These are phyloP conservation scores for Plicaturopsis crispa DNA, from an alignment of 768 basidiomycete species.

Conservation along the genomic window DNA sequence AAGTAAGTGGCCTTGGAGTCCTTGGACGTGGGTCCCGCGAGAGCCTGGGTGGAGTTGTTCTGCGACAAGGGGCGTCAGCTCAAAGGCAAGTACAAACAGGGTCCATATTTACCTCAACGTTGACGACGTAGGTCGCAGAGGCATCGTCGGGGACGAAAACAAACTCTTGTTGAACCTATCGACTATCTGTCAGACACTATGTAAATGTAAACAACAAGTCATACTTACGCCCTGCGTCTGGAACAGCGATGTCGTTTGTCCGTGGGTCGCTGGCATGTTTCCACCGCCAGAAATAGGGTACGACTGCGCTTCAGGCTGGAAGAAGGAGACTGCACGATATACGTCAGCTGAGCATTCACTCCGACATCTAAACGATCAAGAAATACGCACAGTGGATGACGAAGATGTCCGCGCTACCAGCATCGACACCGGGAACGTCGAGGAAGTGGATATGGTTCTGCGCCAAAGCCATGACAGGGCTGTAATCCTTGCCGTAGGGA, in stretches of 20 bases:
- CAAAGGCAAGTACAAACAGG: no score
- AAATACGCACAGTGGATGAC: constrained; percentile 77
- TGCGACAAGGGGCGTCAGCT: no score
- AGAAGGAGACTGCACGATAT: constrained; percentile 51
- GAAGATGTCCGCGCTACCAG: constrained; percentile 71
- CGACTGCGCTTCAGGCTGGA: constrained; percentile 63
- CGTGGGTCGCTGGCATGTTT: constrained; percentile 60
- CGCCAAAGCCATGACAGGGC: constrained; percentile 73
- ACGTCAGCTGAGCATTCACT: not conserved
- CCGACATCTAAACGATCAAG: not conserved
- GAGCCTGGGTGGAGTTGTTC: constrained; percentile 57
- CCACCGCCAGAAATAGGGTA: constrained; percentile 43
- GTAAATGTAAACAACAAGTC: not conserved
- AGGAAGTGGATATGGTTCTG: constrained; percentile 87
- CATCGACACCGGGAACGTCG: constrained; percentile 54
- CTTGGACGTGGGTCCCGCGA: constrained; percentile 53
- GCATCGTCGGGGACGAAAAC: constrained; percentile 74
- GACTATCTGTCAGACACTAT: not conserved
- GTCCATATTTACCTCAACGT: constrained; percentile 59
- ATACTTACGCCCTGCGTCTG: constrained; percentile 37
- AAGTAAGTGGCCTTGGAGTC: constrained; percentile 58
- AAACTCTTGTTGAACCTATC: constrained; percentile 63
- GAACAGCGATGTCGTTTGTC: constrained; percentile 69
- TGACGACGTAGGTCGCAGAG: constrained; percentile 64
- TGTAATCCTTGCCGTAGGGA: constrained; percentile 46